Percentiles rank a stretch among this genome's conserved stretches.
Evolutionary conservation across 192 early-diverging fungal genomes (phyloP).

Genomic region (Coemansia furcata): DNA sequence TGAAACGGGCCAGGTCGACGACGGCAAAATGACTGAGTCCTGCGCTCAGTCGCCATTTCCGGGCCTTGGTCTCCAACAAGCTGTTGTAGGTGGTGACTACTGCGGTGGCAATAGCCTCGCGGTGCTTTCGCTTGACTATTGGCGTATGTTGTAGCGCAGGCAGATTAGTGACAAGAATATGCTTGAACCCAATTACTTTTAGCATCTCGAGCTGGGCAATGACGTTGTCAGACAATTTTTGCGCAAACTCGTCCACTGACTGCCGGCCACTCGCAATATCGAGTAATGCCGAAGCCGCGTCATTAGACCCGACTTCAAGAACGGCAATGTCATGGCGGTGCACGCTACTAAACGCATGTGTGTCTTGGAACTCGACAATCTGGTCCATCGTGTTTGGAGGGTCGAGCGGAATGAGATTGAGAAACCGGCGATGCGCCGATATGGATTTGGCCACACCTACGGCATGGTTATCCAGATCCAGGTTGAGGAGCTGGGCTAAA

Average conservation of each 20-base stretch:
- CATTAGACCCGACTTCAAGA: constrained; percentile 37
- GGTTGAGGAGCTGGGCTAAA: constrained; percentile 12
- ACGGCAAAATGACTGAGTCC: constrained; percentile 19
- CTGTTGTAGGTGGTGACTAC: constrained; percentile 25
- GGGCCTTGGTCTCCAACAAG: constrained; percentile 13
- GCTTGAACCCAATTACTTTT: constrained; percentile 18
- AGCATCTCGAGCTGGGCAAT: constrained; percentile 27
- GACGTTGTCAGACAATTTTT: constrained; percentile 20
- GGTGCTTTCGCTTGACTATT: constrained; percentile 19
- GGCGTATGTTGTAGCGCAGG: constrained; percentile 34
- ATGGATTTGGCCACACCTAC: constrained; percentile 28
- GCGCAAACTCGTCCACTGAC: constrained; percentile 25
- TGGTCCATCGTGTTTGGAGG: constrained; percentile 31
- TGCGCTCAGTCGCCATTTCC: constrained; percentile 7
- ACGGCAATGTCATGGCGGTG: constrained; percentile 14
- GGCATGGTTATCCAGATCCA: constrained; percentile 17
- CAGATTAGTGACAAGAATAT: constrained; percentile 27
- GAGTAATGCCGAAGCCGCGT: constrained; percentile 18
- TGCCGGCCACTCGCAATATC: constrained; percentile 11
- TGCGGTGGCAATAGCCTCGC: constrained; percentile 4
- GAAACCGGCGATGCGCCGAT: constrained; percentile 3
- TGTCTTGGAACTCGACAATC: constrained; percentile 12
- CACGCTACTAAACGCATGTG: neutral
- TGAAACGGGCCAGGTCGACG: constrained; percentile 20
- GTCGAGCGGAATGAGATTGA: constrained; percentile 18